These are phyloP conservation scores for Theileria orientalis DNA, from an alignment of 169 alveolate species.

Conservation along the genomic window DNA sequence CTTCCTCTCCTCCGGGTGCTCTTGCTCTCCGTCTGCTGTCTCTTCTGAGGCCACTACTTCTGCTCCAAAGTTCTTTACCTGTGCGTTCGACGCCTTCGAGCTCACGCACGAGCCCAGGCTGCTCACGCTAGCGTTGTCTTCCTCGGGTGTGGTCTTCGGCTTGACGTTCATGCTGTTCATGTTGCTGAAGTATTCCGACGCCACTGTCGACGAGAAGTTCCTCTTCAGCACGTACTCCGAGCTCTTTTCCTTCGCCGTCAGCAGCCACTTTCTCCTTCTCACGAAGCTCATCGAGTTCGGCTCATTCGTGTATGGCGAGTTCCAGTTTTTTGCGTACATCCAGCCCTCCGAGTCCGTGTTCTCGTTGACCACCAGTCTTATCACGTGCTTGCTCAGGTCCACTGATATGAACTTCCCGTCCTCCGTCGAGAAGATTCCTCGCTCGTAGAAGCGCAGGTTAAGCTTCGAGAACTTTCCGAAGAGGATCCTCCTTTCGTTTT, in stretches of 20 bases:
- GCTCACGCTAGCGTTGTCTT: background rate
- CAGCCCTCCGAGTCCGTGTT: conserved; percentile 63
- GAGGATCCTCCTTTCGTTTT: conserved; percentile 55
- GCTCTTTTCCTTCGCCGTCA: conserved; percentile 15
- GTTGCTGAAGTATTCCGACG: conserved; percentile 2
- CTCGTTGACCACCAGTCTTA: conserved; percentile 19
- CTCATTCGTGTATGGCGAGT: conserved; percentile 31
- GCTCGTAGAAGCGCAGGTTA: conserved; percentile 43
- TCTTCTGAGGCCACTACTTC: background rate
- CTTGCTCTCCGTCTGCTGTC: background rate
- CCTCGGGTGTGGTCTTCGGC: background rate
- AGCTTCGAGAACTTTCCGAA: conserved; percentile 47
- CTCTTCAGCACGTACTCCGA: conserved; percentile 10
- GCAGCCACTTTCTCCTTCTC: conserved; percentile 53
- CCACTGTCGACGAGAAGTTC: background rate
- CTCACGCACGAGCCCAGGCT: background rate
- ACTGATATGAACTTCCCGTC: conserved; percentile 33
- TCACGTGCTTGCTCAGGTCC: conserved; percentile 6
- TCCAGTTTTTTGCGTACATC: conserved; percentile 59
- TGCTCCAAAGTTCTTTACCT: background rate
- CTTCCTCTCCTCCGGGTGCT: background rate
- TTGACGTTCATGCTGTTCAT: background rate
- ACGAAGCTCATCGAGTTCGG: conserved; percentile 51
- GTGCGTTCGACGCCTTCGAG: background rate
- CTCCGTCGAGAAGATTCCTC: conserved; percentile 41